Evolutionary conservation across 2,329 filamentous ascomycete species (phyloP).

Genomic region (Fusarium buharicum): DNA sequence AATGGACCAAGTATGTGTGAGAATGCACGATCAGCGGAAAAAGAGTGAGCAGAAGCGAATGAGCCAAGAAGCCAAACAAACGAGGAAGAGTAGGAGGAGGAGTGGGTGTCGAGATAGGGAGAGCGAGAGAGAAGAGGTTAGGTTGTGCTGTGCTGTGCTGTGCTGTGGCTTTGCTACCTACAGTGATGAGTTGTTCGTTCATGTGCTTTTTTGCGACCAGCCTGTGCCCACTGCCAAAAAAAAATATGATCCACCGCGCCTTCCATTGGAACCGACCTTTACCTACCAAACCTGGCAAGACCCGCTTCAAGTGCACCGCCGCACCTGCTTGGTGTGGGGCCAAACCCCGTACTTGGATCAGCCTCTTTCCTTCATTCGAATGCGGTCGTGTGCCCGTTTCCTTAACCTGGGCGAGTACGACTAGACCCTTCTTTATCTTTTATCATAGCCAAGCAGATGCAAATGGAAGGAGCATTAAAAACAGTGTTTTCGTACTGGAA

Average conservation of each 20-base stretch:
- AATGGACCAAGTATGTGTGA: conserved; percentile 1
- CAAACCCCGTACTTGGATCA: conserved; percentile 22
- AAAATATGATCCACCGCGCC: not conserved
- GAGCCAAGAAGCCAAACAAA: conserved; percentile 10
- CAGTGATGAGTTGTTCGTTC: conserved; percentile 34
- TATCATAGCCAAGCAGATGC: too few relatives aligned
- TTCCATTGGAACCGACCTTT: not conserved
- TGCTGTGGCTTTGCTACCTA: conserved; percentile 10
- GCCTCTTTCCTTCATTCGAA: conserved; percentile 20
- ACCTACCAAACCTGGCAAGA: conserved; percentile 7
- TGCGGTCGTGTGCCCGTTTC: conserved; percentile 22
- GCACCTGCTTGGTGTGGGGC: conserved; percentile 31
- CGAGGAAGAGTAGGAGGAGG: not conserved
- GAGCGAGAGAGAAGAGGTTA: not conserved
- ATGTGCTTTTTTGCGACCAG: conserved; percentile 38
- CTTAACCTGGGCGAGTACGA: not conserved
- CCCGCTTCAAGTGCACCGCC: conserved; percentile 25
- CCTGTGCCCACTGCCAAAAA: conserved; percentile 9
- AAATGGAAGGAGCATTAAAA: not conserved
- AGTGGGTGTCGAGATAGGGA: not conserved
- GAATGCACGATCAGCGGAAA: conserved; percentile 14
- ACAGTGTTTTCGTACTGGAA: conserved; percentile 14
- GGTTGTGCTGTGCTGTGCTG: not conserved
- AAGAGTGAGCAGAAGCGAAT: conserved; percentile 29
- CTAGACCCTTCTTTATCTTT: conserved; percentile 3